These are phyloP conservation scores for Trichophaea hybrida DNA, from an alignment of 2,329 filamentous ascomycete genomes.

Conservation along the genomic window DNA sequence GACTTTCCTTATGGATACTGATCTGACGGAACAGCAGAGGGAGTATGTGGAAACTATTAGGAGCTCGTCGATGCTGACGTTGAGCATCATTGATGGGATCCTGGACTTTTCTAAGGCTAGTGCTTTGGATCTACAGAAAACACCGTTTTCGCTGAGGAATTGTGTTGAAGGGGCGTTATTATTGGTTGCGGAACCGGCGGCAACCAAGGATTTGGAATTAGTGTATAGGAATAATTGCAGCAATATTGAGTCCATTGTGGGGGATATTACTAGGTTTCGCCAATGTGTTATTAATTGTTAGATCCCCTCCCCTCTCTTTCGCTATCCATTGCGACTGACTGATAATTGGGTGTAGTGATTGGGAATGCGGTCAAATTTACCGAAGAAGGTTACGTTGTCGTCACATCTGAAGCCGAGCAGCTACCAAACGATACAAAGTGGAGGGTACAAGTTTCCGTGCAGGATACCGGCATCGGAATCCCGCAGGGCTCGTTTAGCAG, in stretches of 20 bases:
- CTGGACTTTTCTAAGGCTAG: slow-evolving; percentile 53
- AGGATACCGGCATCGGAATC: slow-evolving; percentile 43
- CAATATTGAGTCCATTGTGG: slow-evolving; percentile 35
- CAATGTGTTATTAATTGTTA: slow-evolving; percentile 45
- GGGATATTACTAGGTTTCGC: slow-evolving; percentile 46
- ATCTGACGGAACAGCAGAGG: slow-evolving; percentile 40
- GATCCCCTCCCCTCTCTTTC: too few relatives aligned
- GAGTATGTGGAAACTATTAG: slow-evolving; percentile 45
- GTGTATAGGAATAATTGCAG: slow-evolving; percentile 37
- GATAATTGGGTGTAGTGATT: slow-evolving; percentile 30
- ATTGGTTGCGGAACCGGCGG: slow-evolving; percentile 32
- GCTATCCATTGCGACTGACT: too few relatives aligned
- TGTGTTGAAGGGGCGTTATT: slow-evolving; percentile 37
- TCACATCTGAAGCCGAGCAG: slow-evolving; percentile 30
- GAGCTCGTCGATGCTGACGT: slow-evolving; percentile 44
- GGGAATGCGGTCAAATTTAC: slow-evolving; percentile 50
- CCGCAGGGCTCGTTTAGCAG: slow-evolving; percentile 34
- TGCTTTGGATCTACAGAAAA: slow-evolving; percentile 44
- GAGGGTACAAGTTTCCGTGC: slow-evolving; percentile 39
- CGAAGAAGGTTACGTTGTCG: slow-evolving; percentile 39
- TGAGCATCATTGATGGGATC: slow-evolving; percentile 51
- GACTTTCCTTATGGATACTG: slow-evolving; percentile 42
- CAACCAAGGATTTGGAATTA: slow-evolving; percentile 33
- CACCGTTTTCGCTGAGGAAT: slow-evolving; percentile 39
- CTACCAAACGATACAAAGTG: slow-evolving; percentile 30